A percentile compares a stretch with the other conserved stretches of the same genome.
Conservation (phyloP, 2,329 filamentous ascomycete genomes). For the Apiospora arundinis region DNA sequence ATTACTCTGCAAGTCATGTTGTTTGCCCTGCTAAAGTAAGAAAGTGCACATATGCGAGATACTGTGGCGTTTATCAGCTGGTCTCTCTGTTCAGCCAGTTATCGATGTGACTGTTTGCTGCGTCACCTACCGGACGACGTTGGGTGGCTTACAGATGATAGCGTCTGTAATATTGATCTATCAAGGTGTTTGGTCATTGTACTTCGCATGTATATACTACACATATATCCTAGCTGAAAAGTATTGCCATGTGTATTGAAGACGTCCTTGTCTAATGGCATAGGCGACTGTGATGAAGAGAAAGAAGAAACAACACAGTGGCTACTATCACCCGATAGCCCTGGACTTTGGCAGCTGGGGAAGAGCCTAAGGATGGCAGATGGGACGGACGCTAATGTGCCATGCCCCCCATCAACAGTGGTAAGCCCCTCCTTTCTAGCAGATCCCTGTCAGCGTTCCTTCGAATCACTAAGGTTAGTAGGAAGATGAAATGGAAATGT, state of each 20-base stretch:
- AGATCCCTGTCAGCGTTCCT: constrained; percentile 6
- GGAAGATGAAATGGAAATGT: not conserved
- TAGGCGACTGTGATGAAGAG: too few relatives aligned
- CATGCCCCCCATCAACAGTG: too few relatives aligned
- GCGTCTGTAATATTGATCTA: too few relatives aligned
- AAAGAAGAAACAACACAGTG: not conserved
- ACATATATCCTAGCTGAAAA: too few relatives aligned
- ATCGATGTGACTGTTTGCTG: not conserved
- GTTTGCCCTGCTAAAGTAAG: not conserved
- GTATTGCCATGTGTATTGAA: too few relatives aligned
- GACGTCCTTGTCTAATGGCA: too few relatives aligned
- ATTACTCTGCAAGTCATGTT: not conserved
- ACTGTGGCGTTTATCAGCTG: not conserved
- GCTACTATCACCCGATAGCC: not conserved
- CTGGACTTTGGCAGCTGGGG: not conserved
- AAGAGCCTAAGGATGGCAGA: not conserved
- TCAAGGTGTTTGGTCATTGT: too few relatives aligned
- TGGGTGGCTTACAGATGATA: too few relatives aligned
- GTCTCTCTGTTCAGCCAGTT: not conserved
- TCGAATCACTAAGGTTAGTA: too few relatives aligned
- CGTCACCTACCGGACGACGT: too few relatives aligned
- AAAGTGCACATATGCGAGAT: not conserved
- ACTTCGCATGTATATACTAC: too few relatives aligned
- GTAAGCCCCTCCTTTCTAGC: not conserved
- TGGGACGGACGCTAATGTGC: not conserved